These are phyloP conservation scores for Papiliotrema fonsecae DNA, from an alignment of 1,284 basidiomycete genomes.

Conservation along the genomic window DNA sequence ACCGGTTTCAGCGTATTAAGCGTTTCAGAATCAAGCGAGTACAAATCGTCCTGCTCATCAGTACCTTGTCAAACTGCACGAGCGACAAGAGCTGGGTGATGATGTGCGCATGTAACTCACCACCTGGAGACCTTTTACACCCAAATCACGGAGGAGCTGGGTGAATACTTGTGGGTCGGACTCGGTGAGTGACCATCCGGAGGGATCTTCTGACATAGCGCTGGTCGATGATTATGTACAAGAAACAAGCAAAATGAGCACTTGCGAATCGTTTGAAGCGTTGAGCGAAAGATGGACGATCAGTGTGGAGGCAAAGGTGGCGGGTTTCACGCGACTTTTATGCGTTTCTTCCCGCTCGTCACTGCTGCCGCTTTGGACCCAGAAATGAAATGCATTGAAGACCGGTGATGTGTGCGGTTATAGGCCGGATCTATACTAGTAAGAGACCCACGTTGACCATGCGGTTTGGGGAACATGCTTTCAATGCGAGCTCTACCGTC, in stretches of 20 bases:
- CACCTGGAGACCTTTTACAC: conserved; percentile 51
- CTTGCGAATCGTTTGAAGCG: too few relatives aligned
- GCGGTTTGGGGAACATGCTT: too few relatives aligned
- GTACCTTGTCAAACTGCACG: not conserved
- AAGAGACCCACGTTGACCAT: too few relatives aligned
- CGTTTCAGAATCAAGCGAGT: conserved; percentile 71
- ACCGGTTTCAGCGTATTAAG: conserved; percentile 70
- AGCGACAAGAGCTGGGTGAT: not conserved
- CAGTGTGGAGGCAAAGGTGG: not conserved
- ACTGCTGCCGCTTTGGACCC: too few relatives aligned
- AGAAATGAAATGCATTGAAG: too few relatives aligned
- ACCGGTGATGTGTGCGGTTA: too few relatives aligned
- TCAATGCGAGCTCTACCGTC: too few relatives aligned
- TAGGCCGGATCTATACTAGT: too few relatives aligned
- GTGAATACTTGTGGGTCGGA: conserved; percentile 51
- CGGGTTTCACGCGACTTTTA: too few relatives aligned
- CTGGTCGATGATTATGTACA: too few relatives aligned
- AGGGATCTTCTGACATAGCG: conserved; percentile 39
- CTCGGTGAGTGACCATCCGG: conserved; percentile 49
- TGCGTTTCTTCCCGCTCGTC: too few relatives aligned
- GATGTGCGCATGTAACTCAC: conserved; percentile 25
- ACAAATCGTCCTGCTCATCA: conserved; percentile 66
- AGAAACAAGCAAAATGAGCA: too few relatives aligned
- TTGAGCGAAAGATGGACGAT: not conserved
- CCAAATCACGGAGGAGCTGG: conserved; percentile 48